Conservation (phyloP, 2,329 filamentous ascomycete species). For the Sporothrix pallida region DNA sequence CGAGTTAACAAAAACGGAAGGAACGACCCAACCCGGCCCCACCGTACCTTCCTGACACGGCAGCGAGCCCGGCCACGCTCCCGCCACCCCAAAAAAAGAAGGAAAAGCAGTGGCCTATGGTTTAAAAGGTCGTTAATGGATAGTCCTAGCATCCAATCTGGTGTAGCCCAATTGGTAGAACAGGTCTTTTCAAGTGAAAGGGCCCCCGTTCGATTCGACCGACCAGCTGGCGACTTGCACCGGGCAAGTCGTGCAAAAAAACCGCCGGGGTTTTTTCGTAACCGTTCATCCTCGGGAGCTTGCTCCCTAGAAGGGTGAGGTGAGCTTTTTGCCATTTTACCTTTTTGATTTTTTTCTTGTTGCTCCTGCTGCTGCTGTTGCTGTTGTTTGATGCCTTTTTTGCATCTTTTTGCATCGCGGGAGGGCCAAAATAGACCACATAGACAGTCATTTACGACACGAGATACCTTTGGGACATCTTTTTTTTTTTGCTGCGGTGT, state of each 20-base stretch:
- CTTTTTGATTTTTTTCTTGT: not conserved
- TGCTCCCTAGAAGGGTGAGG: not conserved
- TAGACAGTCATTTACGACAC: conserved; percentile 15
- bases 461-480: not conserved
- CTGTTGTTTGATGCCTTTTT: not conserved
- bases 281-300: not conserved
- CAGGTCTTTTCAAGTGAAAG: no score
- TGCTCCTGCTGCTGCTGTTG: not conserved
- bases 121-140: not conserved
- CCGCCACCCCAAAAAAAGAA: not conserved
- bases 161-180: not conserved
- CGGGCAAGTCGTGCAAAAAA: conserved; percentile 1
- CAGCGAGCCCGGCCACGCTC: not conserved
- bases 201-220: not conserved
- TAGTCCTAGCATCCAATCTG: not conserved
- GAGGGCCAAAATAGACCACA: not conserved
- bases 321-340: conserved; percentile 14
- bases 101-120: not conserved
- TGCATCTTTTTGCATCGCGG: not conserved
- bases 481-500: not conserved
- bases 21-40: conserved; percentile 10
- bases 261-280: conserved; percentile 7
- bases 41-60: not conserved
- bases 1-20: conserved; percentile 23
- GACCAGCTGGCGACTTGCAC: conserved; percentile 2